Conservation (phyloP, 2,329 filamentous ascomycete genomes). For the Colletotrichum tropicale region DNA sequence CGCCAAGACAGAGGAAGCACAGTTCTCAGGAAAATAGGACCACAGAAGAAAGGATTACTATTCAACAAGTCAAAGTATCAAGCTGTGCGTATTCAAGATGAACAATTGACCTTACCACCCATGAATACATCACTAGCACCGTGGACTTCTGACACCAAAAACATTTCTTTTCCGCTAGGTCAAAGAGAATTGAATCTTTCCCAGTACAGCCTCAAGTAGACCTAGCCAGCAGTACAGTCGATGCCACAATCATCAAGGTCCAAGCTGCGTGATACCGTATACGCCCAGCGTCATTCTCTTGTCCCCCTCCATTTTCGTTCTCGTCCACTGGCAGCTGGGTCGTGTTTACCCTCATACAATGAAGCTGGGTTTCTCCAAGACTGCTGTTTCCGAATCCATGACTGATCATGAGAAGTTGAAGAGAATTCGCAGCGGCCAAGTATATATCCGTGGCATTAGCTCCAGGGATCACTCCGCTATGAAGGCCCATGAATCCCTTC, state of each 20-base stretch:
- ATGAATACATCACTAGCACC: no score
- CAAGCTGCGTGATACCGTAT: not conserved
- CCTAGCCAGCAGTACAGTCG: not conserved
- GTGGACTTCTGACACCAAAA: no score
- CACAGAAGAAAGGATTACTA: not conserved
- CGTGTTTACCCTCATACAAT: not conserved
- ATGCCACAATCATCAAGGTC: not conserved
- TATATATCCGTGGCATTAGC: not conserved
- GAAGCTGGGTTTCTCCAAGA: not conserved
- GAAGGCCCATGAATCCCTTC: not conserved
- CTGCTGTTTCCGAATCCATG: not conserved
- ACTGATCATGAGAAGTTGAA: conserved; percentile 4
- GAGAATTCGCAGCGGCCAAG: not conserved
- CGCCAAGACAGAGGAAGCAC: not conserved
- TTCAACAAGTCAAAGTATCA: no score
- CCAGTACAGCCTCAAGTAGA: no score
- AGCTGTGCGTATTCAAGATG: no score
- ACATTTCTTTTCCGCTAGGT: no score
- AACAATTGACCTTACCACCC: no score
- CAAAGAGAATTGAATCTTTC: no score
- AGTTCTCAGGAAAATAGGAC: not conserved
- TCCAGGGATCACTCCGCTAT: not conserved
- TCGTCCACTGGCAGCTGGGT: not conserved
- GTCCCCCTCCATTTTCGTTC: not conserved
- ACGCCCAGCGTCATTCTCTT: not conserved